phyloP scores from a whole-genome alignment of 208 protist genomes.

The Borovskyia barvae region DNA sequence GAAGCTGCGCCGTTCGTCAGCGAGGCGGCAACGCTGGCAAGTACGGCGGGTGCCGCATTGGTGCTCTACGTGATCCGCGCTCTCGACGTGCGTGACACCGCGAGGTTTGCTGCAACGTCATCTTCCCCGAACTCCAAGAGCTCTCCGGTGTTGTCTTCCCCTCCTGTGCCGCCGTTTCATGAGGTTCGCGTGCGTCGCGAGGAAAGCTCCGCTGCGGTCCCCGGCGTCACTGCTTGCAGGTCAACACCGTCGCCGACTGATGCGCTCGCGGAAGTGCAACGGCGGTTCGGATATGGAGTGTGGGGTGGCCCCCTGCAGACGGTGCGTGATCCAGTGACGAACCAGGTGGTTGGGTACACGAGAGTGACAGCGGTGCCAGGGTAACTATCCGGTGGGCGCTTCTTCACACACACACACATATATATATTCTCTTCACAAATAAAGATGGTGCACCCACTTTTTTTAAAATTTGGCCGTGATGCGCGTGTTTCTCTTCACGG shows the following conservation, averaged over 20 bases:
- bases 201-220: not conserved
- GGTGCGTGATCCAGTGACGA: constrained; percentile 31
- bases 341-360: constrained; percentile 39
- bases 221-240: too few species aligned
- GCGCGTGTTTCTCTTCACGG: too few species aligned
- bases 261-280: too few species aligned
- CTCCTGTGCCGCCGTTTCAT: constrained; percentile 35
- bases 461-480: not conserved
- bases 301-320: constrained; percentile 28
- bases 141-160: too few species aligned
- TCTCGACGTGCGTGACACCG: constrained; percentile 1
- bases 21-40: not conserved
- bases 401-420: not conserved
- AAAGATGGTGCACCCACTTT: not conserved
- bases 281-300: constrained; percentile 15
- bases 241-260: too few species aligned
- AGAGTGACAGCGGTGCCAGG: not conserved
- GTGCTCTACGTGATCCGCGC: too few species aligned
- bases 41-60: not conserved
- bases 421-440: not conserved
- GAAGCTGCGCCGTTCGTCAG: not conserved
- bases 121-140: too few species aligned
- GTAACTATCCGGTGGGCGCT: not conserved
- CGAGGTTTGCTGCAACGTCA: not conserved
- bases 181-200: not conserved